phyloP scores from a whole-genome alignment of 208 protist genomes.

The Balamuthia mandrillaris region DNA sequence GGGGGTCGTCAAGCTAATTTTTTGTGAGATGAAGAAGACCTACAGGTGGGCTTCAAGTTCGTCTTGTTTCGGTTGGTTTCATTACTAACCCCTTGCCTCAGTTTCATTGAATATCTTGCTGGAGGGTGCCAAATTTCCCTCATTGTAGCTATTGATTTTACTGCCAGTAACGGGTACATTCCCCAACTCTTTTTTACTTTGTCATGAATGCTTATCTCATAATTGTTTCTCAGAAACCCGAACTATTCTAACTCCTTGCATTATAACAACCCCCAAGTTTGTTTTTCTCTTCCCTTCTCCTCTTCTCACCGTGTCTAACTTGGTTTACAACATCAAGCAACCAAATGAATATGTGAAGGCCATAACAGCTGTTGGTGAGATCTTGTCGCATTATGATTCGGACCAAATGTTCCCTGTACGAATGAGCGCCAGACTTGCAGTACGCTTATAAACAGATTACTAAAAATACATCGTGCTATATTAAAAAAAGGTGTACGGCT shows the following conservation, averaged over 20 bases:
- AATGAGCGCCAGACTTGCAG: too few species aligned
- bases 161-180: slow-evolving; percentile 48
- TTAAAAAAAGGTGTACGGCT: neutral
- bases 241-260: neutral
- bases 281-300: neutral
- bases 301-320: neutral
- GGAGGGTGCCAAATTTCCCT: slow-evolving; percentile 62
- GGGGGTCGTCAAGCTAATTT: too few species aligned
- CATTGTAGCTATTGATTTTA: slow-evolving; percentile 66
- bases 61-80: too few species aligned
- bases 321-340: neutral
- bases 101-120: slow-evolving; percentile 57
- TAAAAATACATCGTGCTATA: too few species aligned
- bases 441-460: too few species aligned
- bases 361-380: slow-evolving; percentile 34
- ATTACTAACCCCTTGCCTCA: neutral
- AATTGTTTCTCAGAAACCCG: too few species aligned
- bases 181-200: neutral
- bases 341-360: slow-evolving; percentile 43
- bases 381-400: neutral
- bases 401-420: neutral
- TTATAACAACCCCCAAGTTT: neutral
- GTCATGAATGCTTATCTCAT: too few species aligned
- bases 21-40: too few species aligned
- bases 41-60: too few species aligned